phyloP scores from a whole-genome alignment of 768 basidiomycete species.

The Lentinus tigrinus region DNA sequence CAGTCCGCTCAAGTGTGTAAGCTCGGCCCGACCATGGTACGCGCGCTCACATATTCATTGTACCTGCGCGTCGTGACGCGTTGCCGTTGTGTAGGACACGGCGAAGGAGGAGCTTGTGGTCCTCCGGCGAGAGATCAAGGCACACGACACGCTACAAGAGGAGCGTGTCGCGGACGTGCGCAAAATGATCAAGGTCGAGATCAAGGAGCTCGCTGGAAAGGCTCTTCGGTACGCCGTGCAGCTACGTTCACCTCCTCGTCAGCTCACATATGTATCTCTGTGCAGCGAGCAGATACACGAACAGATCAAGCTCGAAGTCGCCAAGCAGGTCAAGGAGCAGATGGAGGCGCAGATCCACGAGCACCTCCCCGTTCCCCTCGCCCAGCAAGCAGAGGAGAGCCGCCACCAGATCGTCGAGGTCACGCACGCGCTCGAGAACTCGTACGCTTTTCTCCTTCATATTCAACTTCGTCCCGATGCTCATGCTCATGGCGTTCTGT shows the following conservation, averaged over 20 bases:
- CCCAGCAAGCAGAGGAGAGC: conserved; percentile 44
- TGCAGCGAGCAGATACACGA: conserved; percentile 37
- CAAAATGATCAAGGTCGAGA: conserved; percentile 25
- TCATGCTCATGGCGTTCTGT: neutral
- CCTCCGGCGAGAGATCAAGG: conserved; percentile 24
- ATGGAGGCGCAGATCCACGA: conserved; percentile 49
- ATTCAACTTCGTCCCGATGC: neutral
- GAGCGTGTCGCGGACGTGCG: conserved; percentile 19
- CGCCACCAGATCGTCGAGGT: conserved; percentile 43
- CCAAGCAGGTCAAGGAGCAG: conserved; percentile 42
- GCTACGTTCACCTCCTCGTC: neutral
- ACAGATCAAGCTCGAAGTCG: conserved; percentile 41
- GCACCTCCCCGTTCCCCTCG: conserved; percentile 47
- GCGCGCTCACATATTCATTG: conserved; percentile 6
- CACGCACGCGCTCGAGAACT: conserved; percentile 47
- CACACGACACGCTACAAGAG: neutral
- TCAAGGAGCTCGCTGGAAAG: conserved; percentile 28
- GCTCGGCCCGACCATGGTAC: conserved; percentile 31
- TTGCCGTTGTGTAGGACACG: conserved; percentile 15
- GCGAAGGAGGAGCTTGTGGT: conserved; percentile 21
- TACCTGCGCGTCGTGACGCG: neutral
- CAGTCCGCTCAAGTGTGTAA: conserved; percentile 29
- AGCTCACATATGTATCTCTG: neutral
- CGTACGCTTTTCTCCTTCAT: conserved; percentile 50
- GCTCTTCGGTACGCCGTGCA: conserved; percentile 33